Base-by-base conservation (phyloP, 2,329 filamentous ascomycete species). In the Aureobasidium sp. region DNA sequence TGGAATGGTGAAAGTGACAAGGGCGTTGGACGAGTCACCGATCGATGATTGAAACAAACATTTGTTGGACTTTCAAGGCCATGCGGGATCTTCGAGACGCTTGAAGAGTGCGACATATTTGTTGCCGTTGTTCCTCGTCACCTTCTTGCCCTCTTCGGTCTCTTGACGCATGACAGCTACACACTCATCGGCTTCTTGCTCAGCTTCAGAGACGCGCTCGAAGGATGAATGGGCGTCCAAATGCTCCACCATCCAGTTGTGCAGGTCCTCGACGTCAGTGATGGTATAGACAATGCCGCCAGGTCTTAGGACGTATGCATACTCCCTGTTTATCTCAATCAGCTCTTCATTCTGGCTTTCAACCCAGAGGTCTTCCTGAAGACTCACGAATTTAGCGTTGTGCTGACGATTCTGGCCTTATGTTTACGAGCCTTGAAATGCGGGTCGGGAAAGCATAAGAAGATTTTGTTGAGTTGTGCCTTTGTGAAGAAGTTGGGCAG, bases 391-490 rank as follows among this genome's bases (percentile, higher is more conserved):
- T 90, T 92, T 59, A 99, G 79, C 15, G 91, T 92, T 47, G 88
- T 83, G 26, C 90, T 94, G 2, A 99, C 90, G 69, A 99, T 99
- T 43, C 94, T 83, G 43, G 92, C 92, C 77, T 99, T 99, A 79
- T 97, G 94, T 76, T 99, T 99, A 66, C 93, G 84, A 13, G 90
- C 86, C 77, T 99, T 99, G 81, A 99, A 99, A 76, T 99, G 94
- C 63, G 94, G 94, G 71, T 99, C 94, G 0, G 94, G 94, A 73
- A 99, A 99, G 79, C 94, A 99, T 69, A 99, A 89, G 75, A 99
- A 99, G 72, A 97, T 90, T 72, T 95, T 95, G 66, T 82, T 84
- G 15, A 99, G 84, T 73, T 97, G 92, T 15, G 78, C 81, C 70
- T 87, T 89, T 61, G 77, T 79, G 80, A 99, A 97, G 81, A 97